phyloP scores from a whole-genome alignment of 345 rosid species.

The Pistacia integerrima region DNA sequence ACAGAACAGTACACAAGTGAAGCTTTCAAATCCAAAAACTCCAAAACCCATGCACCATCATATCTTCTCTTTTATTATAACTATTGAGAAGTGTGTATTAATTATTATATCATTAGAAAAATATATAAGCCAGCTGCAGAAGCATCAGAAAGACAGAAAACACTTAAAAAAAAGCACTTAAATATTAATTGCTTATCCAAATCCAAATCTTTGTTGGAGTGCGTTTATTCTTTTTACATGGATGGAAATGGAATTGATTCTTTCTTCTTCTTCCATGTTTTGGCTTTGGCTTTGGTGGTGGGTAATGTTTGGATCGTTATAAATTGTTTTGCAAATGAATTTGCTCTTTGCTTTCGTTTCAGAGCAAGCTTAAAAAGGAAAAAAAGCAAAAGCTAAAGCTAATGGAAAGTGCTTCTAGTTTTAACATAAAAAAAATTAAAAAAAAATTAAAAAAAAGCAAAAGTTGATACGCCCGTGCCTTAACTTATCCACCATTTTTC shows the following conservation, averaged over 20 bases:
- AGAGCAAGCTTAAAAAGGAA: neutral
- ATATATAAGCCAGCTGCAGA: neutral
- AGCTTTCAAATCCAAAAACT: neutral
- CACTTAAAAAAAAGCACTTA: neutral
- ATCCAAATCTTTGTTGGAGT: conserved; percentile 47
- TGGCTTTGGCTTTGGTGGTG: neutral
- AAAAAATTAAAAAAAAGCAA: neutral
- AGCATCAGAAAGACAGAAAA: conserved; percentile 10
- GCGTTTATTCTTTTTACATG: conserved; percentile 41
- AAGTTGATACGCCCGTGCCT: conserved; percentile 30
- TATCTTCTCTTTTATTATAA: neutral
- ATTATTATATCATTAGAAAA: neutral
- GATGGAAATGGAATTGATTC: conserved; percentile 29
- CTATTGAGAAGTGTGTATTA: neutral
- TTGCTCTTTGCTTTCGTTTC: neutral
- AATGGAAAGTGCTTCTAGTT: too few species aligned
- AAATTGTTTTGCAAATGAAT: too few species aligned
- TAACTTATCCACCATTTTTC: neutral
- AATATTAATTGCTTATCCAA: neutral
- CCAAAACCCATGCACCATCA: neutral
- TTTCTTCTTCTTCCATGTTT: neutral
- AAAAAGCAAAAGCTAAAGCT: neutral
- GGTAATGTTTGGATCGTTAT: neutral
- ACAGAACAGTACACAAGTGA: neutral
- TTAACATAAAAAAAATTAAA: too few species aligned